Evolutionary conservation across 208 protist species (phyloP).

Genomic region (Ichthyophonus hoferi): DNA sequence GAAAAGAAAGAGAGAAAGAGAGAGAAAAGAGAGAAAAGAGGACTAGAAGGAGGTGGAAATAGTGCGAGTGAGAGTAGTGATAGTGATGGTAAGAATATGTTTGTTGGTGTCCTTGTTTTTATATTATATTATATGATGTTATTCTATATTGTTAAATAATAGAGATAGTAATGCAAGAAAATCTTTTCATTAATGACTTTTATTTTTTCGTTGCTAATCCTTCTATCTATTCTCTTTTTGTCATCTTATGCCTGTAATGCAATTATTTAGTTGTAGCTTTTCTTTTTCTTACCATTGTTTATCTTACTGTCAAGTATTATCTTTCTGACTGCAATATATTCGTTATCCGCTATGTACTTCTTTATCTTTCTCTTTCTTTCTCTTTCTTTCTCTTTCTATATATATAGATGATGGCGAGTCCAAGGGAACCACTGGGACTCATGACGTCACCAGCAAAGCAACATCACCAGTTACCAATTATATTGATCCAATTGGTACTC

Average conservation of each 20-base stretch:
- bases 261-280: not conserved
- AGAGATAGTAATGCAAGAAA: not conserved
- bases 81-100: no score
- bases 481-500: no score
- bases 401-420: no score
- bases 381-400: not conserved
- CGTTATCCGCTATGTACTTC: not conserved
- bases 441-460: no score
- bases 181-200: not conserved
- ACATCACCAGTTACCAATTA: no score
- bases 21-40: not conserved
- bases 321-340: not conserved
- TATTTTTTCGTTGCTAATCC: not conserved
- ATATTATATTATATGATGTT: no score
- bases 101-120: no score
- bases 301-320: not conserved
- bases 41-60: no score
- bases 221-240: not conserved
- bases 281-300: not conserved
- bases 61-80: no score
- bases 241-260: no score
- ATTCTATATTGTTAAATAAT: no score
- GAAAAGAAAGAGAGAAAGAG: not conserved
- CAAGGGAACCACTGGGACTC: no score
- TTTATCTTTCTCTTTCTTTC: not conserved